These are phyloP conservation scores for Pythium scleroteichum DNA, from an alignment of 352 stramenopile species.

Conservation along the genomic window DNA sequence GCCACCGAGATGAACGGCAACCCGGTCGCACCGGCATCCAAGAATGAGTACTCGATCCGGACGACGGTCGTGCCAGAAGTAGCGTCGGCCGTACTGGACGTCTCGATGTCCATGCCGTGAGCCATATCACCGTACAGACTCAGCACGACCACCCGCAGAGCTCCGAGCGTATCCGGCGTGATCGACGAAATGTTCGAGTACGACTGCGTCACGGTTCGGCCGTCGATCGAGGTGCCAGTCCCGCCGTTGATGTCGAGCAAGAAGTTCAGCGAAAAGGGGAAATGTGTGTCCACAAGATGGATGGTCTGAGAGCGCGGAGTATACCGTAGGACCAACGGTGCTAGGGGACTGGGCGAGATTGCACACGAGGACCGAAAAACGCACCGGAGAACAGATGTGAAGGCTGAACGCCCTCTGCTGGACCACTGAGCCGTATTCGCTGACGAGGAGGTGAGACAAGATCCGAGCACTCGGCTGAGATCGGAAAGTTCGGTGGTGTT, in stretches of 20 bases:
- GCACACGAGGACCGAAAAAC: not conserved
- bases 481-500: slow-evolving; percentile 2
- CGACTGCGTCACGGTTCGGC: not conserved
- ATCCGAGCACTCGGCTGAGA: not conserved
- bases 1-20: slow-evolving; percentile 24
- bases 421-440: slow-evolving; percentile 5
- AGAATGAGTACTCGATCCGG: slow-evolving; percentile 24
- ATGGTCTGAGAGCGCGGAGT: slow-evolving; percentile 12
- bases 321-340: slow-evolving; percentile 15
- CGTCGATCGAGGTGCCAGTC: not conserved
- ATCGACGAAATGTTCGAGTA: not conserved
- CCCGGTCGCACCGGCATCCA: slow-evolving; percentile 10
- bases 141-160: slow-evolving; percentile 3
- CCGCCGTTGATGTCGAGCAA: slow-evolving; percentile 21
- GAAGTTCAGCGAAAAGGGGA: slow-evolving; percentile 17
- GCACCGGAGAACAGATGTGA: slow-evolving; percentile 11
- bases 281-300: not conserved
- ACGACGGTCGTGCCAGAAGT: not conserved
- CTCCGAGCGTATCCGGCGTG: not conserved
- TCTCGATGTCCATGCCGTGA: slow-evolving; percentile 10
- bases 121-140: slow-evolving; percentile 11
- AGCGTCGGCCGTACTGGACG: not conserved
- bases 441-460: slow-evolving; percentile 13
- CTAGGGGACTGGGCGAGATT: not conserved
- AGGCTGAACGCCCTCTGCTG: slow-evolving; percentile 9